phyloP scores from a whole-genome alignment of 2,329 filamentous ascomycete species.

The Cytospora piceae region DNA sequence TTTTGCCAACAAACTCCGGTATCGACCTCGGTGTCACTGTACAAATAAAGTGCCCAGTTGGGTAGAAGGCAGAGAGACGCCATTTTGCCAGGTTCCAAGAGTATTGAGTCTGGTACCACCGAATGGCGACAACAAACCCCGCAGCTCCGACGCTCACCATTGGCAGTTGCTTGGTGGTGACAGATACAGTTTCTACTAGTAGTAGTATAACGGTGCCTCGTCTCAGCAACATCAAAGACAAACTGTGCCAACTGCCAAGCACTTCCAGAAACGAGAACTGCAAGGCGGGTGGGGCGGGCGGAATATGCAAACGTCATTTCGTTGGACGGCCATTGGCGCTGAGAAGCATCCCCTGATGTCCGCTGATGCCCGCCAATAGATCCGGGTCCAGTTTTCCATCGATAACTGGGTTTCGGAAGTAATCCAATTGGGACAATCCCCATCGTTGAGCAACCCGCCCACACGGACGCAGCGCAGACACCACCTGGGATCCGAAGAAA shows the following conservation, averaged over 20 bases:
- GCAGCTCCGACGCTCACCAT: constrained; percentile 21
- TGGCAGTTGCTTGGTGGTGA: constrained; percentile 17
- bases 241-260: constrained; percentile 12
- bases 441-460: not conserved
- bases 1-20: not conserved
- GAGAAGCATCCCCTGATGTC: not conserved
- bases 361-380: not conserved
- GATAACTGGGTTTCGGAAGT: not conserved
- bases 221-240: constrained; percentile 7
- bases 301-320: constrained; percentile 5
- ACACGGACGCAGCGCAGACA: not conserved
- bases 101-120: not conserved
- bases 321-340: constrained; percentile 1
- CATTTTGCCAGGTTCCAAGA: not conserved
- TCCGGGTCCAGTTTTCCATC: not conserved
- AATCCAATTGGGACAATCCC: not conserved
- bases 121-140: constrained; percentile 22
- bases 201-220: not conserved
- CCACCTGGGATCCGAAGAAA: constrained; percentile 2
- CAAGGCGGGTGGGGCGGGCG: constrained; percentile 8
- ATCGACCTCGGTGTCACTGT: constrained; percentile 18
- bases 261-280: constrained; percentile 16
- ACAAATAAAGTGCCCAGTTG: not conserved
- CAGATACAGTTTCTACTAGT: not conserved
- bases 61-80: not conserved